A percentile compares a stretch with the other conserved stretches of the same genome.
Evolutionary conservation across 2,329 filamentous ascomycete species (phyloP).

Genomic region (Aotearoamyces nothofagi): DNA sequence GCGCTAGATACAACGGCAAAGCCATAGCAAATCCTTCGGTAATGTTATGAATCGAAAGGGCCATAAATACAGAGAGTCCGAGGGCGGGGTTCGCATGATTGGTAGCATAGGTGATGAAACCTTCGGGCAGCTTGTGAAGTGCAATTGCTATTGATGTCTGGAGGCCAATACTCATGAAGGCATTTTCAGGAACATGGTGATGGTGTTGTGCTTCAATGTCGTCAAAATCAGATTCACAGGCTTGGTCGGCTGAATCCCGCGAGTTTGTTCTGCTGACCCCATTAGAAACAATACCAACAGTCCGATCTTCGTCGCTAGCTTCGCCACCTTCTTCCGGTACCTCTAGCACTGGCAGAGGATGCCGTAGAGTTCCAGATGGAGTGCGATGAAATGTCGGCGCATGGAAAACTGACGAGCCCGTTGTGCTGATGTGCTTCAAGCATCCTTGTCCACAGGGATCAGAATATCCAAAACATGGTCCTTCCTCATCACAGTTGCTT

Average conservation of each 20-base stretch:
- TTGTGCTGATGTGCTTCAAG: slow-evolving; percentile 32
- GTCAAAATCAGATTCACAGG: slow-evolving; percentile 5
- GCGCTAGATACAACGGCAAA: slow-evolving; percentile 80
- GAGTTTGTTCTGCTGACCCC: neutral
- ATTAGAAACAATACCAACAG: neutral
- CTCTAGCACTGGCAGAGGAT: neutral
- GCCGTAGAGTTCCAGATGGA: neutral
- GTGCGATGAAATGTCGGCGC: slow-evolving; percentile 13
- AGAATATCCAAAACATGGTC: slow-evolving; percentile 47
- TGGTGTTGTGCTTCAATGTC: slow-evolving; percentile 42
- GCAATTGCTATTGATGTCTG: slow-evolving; percentile 93
- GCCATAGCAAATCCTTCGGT: slow-evolving; percentile 94
- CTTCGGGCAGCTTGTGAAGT: slow-evolving; percentile 85
- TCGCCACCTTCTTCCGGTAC: neutral
- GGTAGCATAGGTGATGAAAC: slow-evolving; percentile 84
- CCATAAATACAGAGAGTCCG: slow-evolving; percentile 85
- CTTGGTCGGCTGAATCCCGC: slow-evolving; percentile 4
- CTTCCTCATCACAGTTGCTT: slow-evolving; percentile 42
- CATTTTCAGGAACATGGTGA: slow-evolving; percentile 89
- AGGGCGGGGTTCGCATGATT: slow-evolving; percentile 88
- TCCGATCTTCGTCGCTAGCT: neutral
- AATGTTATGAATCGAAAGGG: slow-evolving; percentile 95
- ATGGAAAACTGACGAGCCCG: slow-evolving; percentile 17
- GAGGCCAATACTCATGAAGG: slow-evolving; percentile 86
- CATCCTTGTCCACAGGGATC: slow-evolving; percentile 53